Conservation (phyloP, 192 early-diverging fungal genomes). For the Dissophora globulifera region DNA sequence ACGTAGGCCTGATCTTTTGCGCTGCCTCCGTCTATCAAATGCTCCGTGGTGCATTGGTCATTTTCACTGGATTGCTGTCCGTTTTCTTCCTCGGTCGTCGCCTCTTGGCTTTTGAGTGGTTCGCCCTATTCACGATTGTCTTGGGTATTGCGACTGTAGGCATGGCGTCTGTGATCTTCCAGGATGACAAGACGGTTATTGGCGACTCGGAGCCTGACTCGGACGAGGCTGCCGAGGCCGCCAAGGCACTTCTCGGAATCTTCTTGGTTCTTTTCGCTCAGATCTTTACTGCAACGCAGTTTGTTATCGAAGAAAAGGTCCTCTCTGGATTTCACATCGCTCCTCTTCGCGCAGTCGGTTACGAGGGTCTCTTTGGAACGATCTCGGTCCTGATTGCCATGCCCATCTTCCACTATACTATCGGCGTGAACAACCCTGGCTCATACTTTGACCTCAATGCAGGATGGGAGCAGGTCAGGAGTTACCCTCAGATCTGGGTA, state of each 20-base stretch:
- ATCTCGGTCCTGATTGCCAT: slow-evolving; percentile 73
- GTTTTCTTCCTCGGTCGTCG: slow-evolving; percentile 85
- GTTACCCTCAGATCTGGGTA: slow-evolving; percentile 71
- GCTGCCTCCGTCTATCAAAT: slow-evolving; percentile 94
- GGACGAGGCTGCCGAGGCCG: slow-evolving; percentile 59
- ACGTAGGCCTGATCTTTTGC: slow-evolving; percentile 94
- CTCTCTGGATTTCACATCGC: slow-evolving; percentile 81
- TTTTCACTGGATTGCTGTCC: slow-evolving; percentile 93
- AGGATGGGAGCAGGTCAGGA: slow-evolving; percentile 78
- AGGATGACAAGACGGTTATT: slow-evolving; percentile 14
- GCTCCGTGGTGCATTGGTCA: slow-evolving; percentile 95
- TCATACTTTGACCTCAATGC: slow-evolving; percentile 85
- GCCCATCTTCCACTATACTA: slow-evolving; percentile 77
- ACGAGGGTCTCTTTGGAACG: slow-evolving; percentile 94
- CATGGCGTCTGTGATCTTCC: slow-evolving; percentile 62
- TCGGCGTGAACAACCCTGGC: slow-evolving; percentile 74
- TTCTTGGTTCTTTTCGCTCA: slow-evolving; percentile 89
- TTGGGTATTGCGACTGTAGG: slow-evolving; percentile 93
- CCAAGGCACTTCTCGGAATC: slow-evolving; percentile 81
- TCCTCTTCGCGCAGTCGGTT: slow-evolving; percentile 91
- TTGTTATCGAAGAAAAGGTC: slow-evolving; percentile 97
- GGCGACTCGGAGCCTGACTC: slow-evolving; percentile 35
- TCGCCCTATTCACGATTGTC: slow-evolving; percentile 84
- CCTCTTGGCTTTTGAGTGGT: slow-evolving; percentile 83
- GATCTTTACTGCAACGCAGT: slow-evolving; percentile 92